Conservation (phyloP, 768 basidiomycete species). For the Pilatotrama ljubarskyi region DNA sequence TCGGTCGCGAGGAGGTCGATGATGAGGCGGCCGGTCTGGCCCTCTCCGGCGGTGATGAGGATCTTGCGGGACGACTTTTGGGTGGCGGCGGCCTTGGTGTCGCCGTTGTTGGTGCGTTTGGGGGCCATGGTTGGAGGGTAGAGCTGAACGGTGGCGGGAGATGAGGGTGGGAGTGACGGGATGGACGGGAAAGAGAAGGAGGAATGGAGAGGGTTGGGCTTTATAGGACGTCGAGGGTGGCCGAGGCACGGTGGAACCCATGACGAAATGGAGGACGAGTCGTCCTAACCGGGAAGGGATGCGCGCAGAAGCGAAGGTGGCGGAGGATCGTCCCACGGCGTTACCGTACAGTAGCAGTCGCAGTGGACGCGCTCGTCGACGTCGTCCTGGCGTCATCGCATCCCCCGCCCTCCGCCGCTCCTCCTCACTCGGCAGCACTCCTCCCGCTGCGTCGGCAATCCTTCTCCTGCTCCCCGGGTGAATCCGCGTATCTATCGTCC, state of each 20-base stretch:
- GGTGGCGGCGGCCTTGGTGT: neutral
- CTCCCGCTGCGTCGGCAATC: no score
- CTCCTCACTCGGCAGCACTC: no score
- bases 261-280: neutral
- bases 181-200: neutral
- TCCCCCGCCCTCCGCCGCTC: neutral
- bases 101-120: slow-evolving; percentile 12
- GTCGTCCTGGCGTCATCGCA: slow-evolving; percentile 1
- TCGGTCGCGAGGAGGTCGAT: slow-evolving; percentile 31
- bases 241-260: neutral
- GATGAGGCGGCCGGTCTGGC: slow-evolving; percentile 34
- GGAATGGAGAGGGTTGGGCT: neutral
- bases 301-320: neutral
- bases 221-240: neutral
- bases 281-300: neutral
- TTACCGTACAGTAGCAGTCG: neutral
- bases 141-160: neutral
- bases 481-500: no score
- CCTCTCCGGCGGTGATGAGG: slow-evolving; percentile 28
- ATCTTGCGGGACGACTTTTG: slow-evolving; percentile 24
- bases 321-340: neutral
- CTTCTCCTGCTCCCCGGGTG: no score
- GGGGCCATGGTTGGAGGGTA: slow-evolving; percentile 10
- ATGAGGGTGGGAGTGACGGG: neutral
- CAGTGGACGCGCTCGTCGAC: neutral